Evolutionary conservation across 805 yeast genomes (phyloP).

Genomic region (Diddensiella santjacobensis): DNA sequence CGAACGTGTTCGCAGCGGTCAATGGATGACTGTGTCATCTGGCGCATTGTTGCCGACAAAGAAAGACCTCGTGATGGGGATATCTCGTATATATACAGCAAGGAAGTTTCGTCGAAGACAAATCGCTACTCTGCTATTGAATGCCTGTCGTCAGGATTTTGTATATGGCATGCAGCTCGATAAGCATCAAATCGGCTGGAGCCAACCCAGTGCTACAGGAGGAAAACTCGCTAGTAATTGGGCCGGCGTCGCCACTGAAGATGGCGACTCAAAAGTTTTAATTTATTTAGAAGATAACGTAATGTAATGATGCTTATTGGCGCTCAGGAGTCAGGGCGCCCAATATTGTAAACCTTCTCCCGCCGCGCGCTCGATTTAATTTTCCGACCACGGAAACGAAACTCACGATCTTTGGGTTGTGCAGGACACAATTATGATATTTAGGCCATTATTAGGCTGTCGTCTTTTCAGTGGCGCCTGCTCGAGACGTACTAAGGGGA

Average conservation of each 20-base stretch:
- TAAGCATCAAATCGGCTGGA: conserved; percentile 46
- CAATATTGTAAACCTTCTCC: too few species aligned
- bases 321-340: too few species aligned
- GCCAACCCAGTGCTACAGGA: conserved; percentile 59
- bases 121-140: conserved; percentile 40
- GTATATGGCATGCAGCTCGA: conserved; percentile 44
- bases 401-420: too few species aligned
- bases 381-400: too few species aligned
- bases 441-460: too few species aligned
- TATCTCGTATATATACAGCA: conserved; percentile 40
- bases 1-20: conserved; percentile 22
- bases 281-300: neutral
- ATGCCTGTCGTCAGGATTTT: conserved; percentile 37
- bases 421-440: too few species aligned
- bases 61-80: conserved; percentile 34
- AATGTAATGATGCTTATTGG: too few species aligned
- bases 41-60: conserved; percentile 37
- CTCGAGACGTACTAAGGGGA: too few species aligned
- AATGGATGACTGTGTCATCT: conserved; percentile 36
- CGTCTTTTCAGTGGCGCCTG: too few species aligned
- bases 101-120: conserved; percentile 42
- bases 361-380: too few species aligned
- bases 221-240: conserved; percentile 41
- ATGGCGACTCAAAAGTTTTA: neutral
- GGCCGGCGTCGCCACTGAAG: conserved; percentile 10